Conservation (phyloP, 2,329 filamentous ascomycete species). For the Verticillium klebahnii region DNA sequence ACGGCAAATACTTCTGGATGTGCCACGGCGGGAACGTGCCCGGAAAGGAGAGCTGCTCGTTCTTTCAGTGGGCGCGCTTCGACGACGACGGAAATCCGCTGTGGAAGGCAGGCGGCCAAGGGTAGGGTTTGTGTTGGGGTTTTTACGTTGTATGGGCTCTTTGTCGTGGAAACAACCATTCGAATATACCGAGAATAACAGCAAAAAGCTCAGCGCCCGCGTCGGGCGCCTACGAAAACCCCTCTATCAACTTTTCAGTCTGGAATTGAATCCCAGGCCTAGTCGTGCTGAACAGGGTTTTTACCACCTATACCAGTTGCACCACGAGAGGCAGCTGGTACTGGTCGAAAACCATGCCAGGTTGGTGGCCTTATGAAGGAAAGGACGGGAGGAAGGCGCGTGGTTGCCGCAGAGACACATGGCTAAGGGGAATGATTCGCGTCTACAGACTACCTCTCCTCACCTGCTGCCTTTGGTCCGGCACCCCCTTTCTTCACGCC, state of each 20-base stretch:
- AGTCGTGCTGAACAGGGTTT: not conserved
- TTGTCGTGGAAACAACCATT: no score
- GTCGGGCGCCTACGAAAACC: not conserved
- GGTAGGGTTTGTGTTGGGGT: not conserved
- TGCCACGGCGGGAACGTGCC: slow-evolving; percentile 74
- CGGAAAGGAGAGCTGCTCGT: slow-evolving; percentile 64
- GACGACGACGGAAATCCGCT: slow-evolving; percentile 79
- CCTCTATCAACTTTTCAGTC: not conserved
- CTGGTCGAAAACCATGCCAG: not conserved
- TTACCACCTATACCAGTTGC: not conserved
- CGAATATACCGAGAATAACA: not conserved
- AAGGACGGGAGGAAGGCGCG: not conserved
- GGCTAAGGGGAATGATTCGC: not conserved
- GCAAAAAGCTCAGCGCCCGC: not conserved
- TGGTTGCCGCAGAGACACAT: not conserved
- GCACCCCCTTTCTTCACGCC: not conserved
- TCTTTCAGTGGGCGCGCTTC: slow-evolving; percentile 84
- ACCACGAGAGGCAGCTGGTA: no score
- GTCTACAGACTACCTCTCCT: not conserved
- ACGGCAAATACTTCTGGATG: slow-evolving; percentile 90
- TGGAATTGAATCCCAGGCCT: not conserved
- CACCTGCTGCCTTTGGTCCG: not conserved
- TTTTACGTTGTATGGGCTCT: no score
- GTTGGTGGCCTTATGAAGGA: not conserved
- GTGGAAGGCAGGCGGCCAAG: slow-evolving; percentile 35